Conservation (phyloP, 2,329 filamentous ascomycete genomes). For the Tolypocladium cylindrosporum region DNA sequence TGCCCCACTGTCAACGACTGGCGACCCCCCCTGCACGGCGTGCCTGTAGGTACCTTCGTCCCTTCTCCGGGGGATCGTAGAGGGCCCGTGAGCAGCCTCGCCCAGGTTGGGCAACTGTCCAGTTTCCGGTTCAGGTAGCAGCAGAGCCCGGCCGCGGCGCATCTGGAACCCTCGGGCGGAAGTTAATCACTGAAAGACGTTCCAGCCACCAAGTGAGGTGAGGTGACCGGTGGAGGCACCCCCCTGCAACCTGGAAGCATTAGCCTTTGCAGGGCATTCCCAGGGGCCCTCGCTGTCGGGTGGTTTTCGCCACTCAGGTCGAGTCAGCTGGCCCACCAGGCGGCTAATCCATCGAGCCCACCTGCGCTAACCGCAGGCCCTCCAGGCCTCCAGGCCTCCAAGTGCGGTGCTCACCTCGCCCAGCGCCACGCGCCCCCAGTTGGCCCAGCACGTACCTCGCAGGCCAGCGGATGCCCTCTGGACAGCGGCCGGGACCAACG, state of each 20-base stretch:
- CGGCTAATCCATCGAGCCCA: conserved; percentile 8
- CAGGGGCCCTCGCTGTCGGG: not conserved
- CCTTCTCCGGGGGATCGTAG: not conserved
- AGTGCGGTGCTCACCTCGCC: not conserved
- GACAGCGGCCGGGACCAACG: not conserved
- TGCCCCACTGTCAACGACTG: not conserved
- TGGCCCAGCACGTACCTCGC: not conserved
- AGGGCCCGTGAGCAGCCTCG: not conserved
- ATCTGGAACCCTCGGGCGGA: too few relatives aligned
- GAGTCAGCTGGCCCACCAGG: conserved; percentile 23
- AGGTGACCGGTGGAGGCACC: not conserved
- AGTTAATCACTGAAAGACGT: not conserved
- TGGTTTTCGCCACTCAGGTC: conserved; percentile 13
- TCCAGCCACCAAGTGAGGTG: not conserved
- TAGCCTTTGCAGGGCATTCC: not conserved
- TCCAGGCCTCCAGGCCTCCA: not conserved
- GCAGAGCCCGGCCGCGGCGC: not conserved
- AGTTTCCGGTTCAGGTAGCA: not conserved
- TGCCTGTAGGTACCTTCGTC: not conserved
- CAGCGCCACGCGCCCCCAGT: not conserved
- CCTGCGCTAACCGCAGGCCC: not conserved
- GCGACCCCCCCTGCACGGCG: not conserved
- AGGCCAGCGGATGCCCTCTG: not conserved
- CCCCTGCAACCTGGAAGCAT: not conserved
- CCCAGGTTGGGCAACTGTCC: not conserved